Evolutionary conservation across 208 protist genomes (phyloP).

Genomic region (Leishmania gerbilli): DNA sequence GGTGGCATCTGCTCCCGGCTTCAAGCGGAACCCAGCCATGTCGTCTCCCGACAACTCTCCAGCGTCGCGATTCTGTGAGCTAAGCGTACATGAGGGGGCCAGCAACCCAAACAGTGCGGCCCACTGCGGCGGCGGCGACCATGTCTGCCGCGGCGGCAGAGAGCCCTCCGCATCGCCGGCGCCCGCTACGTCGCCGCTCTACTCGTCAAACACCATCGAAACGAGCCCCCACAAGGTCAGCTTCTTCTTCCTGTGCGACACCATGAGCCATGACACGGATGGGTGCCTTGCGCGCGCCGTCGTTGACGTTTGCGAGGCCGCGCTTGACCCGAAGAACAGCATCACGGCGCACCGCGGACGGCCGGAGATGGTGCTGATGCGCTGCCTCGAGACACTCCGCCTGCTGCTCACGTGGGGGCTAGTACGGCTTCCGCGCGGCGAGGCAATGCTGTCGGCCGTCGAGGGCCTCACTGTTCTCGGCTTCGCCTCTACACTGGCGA

Average conservation of each 20-base stretch:
- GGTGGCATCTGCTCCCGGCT: neutral
- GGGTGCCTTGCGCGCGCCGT: constrained; percentile 18
- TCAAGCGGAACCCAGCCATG: neutral
- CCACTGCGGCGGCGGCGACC: neutral
- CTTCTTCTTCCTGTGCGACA: constrained; percentile 46
- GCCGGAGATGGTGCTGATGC: constrained; percentile 38
- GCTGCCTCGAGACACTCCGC: constrained; percentile 38
- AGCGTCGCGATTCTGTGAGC: neutral
- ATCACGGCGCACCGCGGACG: constrained; percentile 39
- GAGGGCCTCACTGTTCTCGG: neutral
- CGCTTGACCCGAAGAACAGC: constrained; percentile 17
- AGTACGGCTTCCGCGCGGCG: neutral
- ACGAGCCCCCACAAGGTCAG: constrained; percentile 24
- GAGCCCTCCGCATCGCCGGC: neutral
- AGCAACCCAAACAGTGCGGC: neutral
- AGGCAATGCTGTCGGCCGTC: neutral
- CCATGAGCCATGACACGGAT: constrained; percentile 24
- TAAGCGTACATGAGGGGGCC: neutral
- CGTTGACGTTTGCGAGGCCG: constrained; percentile 26
- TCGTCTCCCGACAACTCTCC: neutral
- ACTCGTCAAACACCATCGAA: constrained; percentile 2
- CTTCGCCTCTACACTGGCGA: neutral
- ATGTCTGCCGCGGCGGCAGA: too few species aligned
- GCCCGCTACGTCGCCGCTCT: neutral
- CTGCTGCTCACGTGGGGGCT: constrained; percentile 41